Base-by-base conservation (phyloP, 208 protist species). In the Trypanosoma mega region DNA sequence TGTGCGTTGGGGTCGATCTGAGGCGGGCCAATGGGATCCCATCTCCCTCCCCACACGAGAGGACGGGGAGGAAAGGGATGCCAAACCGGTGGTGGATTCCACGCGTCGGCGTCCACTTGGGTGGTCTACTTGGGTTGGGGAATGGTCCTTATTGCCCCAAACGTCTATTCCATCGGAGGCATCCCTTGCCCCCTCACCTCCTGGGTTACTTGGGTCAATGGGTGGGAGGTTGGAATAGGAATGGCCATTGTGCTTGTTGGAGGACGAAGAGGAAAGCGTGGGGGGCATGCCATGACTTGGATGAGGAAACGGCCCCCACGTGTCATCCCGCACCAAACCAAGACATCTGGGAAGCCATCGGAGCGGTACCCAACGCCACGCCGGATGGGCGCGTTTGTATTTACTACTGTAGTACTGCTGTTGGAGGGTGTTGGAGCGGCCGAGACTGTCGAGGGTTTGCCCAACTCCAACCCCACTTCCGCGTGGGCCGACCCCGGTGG, bases 351-450 rank as follows among this genome's bases (percentile, higher is more conserved):
- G n/a, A 6, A 39, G 12, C 6, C 34, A 12, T 39, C 12, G 6
- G 8, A 39, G 12, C 34, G 34, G 6, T 6, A 12, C 6, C 34
- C 34, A 39, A n/a, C n/a, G n/a, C 34, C 34, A 39, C 8, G 34
- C 6, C 6, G 6, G 34, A 12, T 39, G 34, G 16, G 33, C 26
- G 2, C 26, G 16, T n/a, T 30, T 47, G 27, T 65, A 65, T 3
- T 34, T 26, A 1, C 26, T 47, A 29, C 23, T 65, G 37, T 65
- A 65, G 47, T 65, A 65, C 33, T 65, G 59, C 59, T 65, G 59
- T 36, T 65, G 59, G 4, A 65, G 18, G 31, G 59, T 65, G 36
- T 65, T 65, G 9, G 59, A 56, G 34, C 34, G 59, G 18, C 59
- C 59, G 33, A 56, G 46, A 36, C n/a, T 36, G 16, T 6, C 12